phyloP scores from a whole-genome alignment of 306 rosid species.

The Mimosa pudica region DNA sequence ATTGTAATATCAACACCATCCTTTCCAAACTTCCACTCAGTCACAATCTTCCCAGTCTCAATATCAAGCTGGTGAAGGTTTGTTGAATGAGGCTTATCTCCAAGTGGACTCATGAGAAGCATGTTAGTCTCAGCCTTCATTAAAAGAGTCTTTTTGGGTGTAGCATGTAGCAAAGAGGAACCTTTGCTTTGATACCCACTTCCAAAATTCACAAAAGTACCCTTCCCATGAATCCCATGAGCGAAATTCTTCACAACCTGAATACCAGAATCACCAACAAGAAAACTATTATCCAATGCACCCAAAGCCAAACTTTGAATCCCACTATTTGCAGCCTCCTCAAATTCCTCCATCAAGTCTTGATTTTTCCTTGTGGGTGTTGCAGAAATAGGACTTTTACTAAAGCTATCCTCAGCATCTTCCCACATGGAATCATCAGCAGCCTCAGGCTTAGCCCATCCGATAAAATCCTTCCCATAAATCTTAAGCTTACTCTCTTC shows the following conservation, averaged over 20 bases:
- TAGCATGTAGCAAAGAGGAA: constrained; percentile 44
- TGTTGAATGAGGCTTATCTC: constrained; percentile 65
- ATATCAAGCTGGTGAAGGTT: constrained; percentile 95
- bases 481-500: constrained; percentile 79
- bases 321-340: constrained; percentile 86
- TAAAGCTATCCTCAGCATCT: constrained; percentile 71
- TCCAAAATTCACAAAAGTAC: constrained; percentile 77
- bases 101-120: constrained; percentile 96
- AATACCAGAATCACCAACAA: constrained; percentile 81
- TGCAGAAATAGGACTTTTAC: constrained; percentile 62
- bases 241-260: constrained; percentile 91
- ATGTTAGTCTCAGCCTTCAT: constrained; percentile 96
- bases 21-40: constrained; percentile 88
- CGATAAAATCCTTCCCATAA: constrained; percentile 87
- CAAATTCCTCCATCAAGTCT: constrained; percentile 85
- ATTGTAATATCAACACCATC: constrained; percentile 93
- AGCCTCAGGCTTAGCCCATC: constrained; percentile 83
- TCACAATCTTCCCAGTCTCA: constrained; percentile 88
- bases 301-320: constrained; percentile 94
- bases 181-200: constrained; percentile 42
- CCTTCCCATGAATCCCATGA: constrained; percentile 93
- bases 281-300: constrained; percentile 90
- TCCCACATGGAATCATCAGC: constrained; percentile 98
- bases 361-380: constrained; percentile 58
- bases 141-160: constrained; percentile 85